These are phyloP conservation scores for Ophiosphaerella narmari DNA, from an alignment of 2,329 filamentous ascomycete species.

Conservation along the genomic window DNA sequence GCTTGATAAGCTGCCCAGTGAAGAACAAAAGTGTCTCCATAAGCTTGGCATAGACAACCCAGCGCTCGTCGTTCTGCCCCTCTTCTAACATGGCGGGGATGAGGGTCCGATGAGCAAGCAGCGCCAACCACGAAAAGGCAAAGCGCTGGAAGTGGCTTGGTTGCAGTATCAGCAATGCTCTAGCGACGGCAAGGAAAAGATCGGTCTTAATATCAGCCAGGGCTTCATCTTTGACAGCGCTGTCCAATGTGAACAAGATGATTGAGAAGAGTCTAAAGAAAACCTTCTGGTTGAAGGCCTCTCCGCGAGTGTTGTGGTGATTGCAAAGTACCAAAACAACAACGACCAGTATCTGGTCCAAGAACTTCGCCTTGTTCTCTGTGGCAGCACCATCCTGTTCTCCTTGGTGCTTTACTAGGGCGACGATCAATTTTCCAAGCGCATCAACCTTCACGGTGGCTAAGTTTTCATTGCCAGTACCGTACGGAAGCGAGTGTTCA, in stretches of 20 bases:
- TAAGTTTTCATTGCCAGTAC: conserved; percentile 61
- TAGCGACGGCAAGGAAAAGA: conserved; percentile 73
- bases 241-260: conserved; percentile 77
- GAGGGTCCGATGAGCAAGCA: conserved; percentile 85
- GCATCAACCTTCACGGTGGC: conserved; percentile 74
- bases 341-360: conserved; percentile 79
- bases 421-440: conserved; percentile 76
- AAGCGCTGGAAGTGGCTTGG: conserved; percentile 82
- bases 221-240: conserved; percentile 53
- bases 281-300: conserved; percentile 82
- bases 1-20: conserved; percentile 79
- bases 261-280: conserved; percentile 90
- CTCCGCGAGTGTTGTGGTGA: conserved; percentile 79
- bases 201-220: conserved; percentile 63
- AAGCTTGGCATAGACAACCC: conserved; percentile 74
- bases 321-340: conserved; percentile 81
- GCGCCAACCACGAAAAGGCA: conserved; percentile 78
- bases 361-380: conserved; percentile 68
- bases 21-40: conserved; percentile 73
- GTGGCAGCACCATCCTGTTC: conserved; percentile 63
- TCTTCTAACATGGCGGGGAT: conserved; percentile 74
- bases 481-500: conserved; percentile 61
- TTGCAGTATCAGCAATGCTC: conserved; percentile 72
- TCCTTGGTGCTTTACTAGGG: conserved; percentile 74
- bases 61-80: conserved; percentile 66